phyloP scores from a whole-genome alignment of 2,329 filamentous ascomycete species.

The Apiospora marii region DNA sequence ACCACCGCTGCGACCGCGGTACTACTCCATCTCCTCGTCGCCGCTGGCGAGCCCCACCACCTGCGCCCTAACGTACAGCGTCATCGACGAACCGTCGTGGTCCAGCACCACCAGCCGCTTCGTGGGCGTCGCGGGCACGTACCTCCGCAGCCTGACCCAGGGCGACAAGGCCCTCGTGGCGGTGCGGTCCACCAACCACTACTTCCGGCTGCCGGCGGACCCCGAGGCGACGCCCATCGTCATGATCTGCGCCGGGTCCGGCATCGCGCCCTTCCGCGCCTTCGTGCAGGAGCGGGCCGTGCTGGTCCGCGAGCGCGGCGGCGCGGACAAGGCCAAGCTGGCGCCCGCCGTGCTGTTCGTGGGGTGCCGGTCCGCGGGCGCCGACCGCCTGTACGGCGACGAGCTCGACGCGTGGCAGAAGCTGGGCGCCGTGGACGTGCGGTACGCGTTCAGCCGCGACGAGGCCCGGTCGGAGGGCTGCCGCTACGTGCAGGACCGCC shows the following conservation, averaged over 20 bases:
- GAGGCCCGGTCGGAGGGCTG: constrained; percentile 44
- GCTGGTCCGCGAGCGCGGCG: constrained; percentile 38
- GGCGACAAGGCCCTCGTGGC: constrained; percentile 29
- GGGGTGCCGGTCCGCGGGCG: constrained; percentile 53
- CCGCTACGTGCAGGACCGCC: constrained; percentile 36
- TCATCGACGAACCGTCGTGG: constrained; percentile 53
- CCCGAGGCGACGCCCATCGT: constrained; percentile 40
- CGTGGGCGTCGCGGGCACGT: constrained; percentile 50
- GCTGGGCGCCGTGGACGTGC: constrained; percentile 58
- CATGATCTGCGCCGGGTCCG: constrained; percentile 45
- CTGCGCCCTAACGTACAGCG: constrained; percentile 62
- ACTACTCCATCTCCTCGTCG: constrained; percentile 68
- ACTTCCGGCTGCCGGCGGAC: constrained; percentile 38
- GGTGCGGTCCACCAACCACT: constrained; percentile 27
- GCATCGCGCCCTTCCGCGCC: constrained; percentile 56
- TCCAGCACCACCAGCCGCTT: constrained; percentile 39
- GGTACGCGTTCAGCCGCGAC: constrained; percentile 56
- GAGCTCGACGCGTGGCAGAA: constrained; percentile 54
- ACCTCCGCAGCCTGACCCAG: constrained; percentile 45
- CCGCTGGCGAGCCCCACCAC: constrained; percentile 52
- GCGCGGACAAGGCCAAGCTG: constrained; percentile 36
- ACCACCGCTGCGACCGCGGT: constrained; percentile 67
- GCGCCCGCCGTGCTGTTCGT: constrained; percentile 57
- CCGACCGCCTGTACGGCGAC: constrained; percentile 53
- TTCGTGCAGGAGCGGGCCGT: constrained; percentile 55